phyloP scores from a whole-genome alignment of 768 basidiomycete genomes.

The Filobasidium floriforme region DNA sequence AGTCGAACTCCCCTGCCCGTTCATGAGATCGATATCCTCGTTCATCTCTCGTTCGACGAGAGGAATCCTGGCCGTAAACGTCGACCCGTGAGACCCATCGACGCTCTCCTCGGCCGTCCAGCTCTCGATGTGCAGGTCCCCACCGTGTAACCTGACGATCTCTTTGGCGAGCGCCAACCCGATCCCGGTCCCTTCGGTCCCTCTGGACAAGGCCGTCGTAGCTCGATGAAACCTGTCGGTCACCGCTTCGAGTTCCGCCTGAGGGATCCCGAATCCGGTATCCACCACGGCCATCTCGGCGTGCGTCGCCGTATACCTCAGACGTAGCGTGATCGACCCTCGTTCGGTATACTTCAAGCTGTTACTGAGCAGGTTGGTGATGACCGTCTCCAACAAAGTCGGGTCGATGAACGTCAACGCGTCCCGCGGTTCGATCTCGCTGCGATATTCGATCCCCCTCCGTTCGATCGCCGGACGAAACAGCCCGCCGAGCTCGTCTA shows the following conservation, averaged over 20 bases:
- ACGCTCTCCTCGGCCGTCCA: conserved; percentile 31
- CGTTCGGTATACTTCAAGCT: conserved; percentile 42
- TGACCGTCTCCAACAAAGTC: conserved; percentile 16
- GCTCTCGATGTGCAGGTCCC: conserved; percentile 39
- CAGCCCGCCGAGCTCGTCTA: conserved; percentile 42
- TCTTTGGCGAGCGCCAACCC: conserved; percentile 44
- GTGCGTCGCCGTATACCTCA: conserved; percentile 32
- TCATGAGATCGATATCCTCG: conserved; percentile 36
- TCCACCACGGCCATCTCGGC: conserved; percentile 45
- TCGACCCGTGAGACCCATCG: conserved; percentile 32
- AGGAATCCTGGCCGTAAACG: conserved; percentile 36
- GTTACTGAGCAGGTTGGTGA: conserved; percentile 34
- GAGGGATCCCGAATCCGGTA: conserved; percentile 47
- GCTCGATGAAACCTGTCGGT: conserved; percentile 48
- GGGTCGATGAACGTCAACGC: conserved; percentile 15
- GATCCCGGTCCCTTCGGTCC: conserved; percentile 46
- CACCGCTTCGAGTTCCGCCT: conserved; percentile 32
- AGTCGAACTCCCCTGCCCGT: conserved; percentile 12
- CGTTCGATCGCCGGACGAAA: conserved; percentile 27
- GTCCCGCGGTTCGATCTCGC: conserved; percentile 27
- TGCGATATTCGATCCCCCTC: conserved; percentile 21
- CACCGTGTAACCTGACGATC: conserved; percentile 46
- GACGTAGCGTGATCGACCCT: conserved; percentile 43
- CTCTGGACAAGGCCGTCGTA: conserved; percentile 29
- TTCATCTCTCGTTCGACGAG: conserved; percentile 18